Conservation (phyloP, 2,329 filamentous ascomycete genomes). For the Microthyrium microscopicum region DNA sequence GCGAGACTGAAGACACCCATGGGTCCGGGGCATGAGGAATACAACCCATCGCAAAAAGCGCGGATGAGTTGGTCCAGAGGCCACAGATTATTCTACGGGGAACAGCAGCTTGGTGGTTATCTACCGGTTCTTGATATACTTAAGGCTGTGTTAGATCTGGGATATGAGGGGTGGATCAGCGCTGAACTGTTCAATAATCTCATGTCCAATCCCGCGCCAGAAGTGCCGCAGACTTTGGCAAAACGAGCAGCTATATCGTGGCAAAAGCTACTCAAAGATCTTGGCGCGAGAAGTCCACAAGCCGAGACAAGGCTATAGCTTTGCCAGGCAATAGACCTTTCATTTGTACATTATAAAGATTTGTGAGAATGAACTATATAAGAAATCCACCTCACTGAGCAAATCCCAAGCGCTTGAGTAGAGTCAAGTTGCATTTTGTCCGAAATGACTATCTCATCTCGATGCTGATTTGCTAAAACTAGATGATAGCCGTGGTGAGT, state of each 20-base stretch:
- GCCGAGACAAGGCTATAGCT: too few species aligned
- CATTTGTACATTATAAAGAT: too few species aligned
- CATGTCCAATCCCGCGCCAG: slow-evolving; percentile 35
- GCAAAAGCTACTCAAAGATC: slow-evolving; percentile 29
- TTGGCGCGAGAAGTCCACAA: too few species aligned
- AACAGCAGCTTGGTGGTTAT: slow-evolving; percentile 46
- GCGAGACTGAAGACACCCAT: slow-evolving; percentile 45
- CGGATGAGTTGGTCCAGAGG: slow-evolving; percentile 70
- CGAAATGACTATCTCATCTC: too few species aligned
- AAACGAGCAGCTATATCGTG: slow-evolving; percentile 33
- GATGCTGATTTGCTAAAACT: too few species aligned
- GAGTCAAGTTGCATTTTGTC: too few species aligned
- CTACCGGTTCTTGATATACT: slow-evolving; percentile 48
- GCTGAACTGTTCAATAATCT: slow-evolving; percentile 52
- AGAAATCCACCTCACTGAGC: too few species aligned
- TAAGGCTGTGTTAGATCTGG: slow-evolving; percentile 44
- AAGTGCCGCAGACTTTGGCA: slow-evolving; percentile 39
- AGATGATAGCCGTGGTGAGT: too few species aligned
- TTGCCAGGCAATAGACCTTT: too few species aligned
- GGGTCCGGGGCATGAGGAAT: slow-evolving; percentile 38
- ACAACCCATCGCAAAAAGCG: slow-evolving; percentile 39
- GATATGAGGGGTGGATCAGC: slow-evolving; percentile 53
- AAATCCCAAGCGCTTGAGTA: too few species aligned
- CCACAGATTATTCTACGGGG: slow-evolving; percentile 51
- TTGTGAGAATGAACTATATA: too few species aligned